Percentiles rank a stretch among this genome's conserved stretches.
These are phyloP conservation scores for Tuber calosporum DNA, from an alignment of 495 filamentous ascomycete genomes.

Conservation along the genomic window DNA sequence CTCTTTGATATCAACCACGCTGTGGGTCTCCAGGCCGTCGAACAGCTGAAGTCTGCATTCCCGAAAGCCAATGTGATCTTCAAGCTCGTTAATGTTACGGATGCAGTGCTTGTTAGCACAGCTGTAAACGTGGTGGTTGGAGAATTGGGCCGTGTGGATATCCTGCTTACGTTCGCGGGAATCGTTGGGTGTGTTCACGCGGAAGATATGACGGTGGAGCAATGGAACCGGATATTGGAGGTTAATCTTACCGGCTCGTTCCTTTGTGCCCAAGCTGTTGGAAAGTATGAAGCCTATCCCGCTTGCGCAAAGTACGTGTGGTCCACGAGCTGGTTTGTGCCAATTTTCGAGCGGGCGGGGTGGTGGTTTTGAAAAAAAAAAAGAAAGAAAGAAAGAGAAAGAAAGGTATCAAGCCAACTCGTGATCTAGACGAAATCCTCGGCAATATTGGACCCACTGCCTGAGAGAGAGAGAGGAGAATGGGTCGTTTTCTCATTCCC, in stretches of 20 bases:
- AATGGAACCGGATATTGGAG: conserved; percentile 57
- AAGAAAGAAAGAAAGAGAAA: background rate
- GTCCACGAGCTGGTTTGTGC: background rate
- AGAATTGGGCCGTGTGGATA: conserved; percentile 51
- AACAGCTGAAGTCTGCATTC: conserved; percentile 49
- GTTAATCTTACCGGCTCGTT: conserved; percentile 65
- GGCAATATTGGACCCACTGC: background rate
- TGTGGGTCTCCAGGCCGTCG: conserved; percentile 42
- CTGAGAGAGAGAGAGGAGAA: background rate
- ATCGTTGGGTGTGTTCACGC: conserved; percentile 56
- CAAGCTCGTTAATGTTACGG: conserved; percentile 55
- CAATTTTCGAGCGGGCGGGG: background rate
- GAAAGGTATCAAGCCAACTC: background rate
- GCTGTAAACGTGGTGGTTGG: conserved; percentile 45
- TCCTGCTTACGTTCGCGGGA: conserved; percentile 61
- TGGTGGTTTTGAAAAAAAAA: background rate
- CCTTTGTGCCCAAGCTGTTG: conserved; percentile 60
- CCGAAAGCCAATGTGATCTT: conserved; percentile 48
- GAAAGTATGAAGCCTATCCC: conserved; percentile 48
- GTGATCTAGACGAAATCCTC: background rate
- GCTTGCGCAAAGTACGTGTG: conserved; percentile 35
- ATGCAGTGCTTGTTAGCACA: conserved; percentile 46
- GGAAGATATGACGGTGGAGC: conserved; percentile 49
- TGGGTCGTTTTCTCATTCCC: background rate
- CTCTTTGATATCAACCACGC: conserved; percentile 54